Conservation (phyloP, 2,329 filamentous ascomycete genomes). For the Aureobasidium melanogenum region DNA sequence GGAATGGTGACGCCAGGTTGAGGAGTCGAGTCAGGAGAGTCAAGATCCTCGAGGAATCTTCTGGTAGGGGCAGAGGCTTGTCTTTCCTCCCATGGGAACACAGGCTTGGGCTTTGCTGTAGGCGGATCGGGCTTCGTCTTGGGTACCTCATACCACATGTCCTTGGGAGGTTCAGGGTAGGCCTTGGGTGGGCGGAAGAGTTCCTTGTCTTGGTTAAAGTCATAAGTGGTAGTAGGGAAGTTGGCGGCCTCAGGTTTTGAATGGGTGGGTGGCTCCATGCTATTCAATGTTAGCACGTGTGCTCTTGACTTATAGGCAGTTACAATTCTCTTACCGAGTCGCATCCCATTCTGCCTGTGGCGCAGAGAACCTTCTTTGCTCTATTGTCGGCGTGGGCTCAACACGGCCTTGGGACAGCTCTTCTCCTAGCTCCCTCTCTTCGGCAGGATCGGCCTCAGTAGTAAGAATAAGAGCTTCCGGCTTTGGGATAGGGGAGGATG, state of each 20-base stretch:
- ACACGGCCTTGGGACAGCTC: constrained; percentile 34
- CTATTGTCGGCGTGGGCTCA: constrained; percentile 35
- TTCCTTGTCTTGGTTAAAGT: constrained; percentile 67
- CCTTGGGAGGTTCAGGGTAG: constrained; percentile 74
- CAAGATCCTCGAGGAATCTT: constrained; percentile 53
- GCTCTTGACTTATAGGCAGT: background rate
- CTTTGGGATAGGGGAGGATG: background rate
- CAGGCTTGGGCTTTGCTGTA: constrained; percentile 51
- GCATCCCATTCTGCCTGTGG: constrained; percentile 55
- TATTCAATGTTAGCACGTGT: constrained; percentile 2
- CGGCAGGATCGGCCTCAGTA: constrained; percentile 35
- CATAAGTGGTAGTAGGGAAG: constrained; percentile 69
- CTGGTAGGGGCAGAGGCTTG: constrained; percentile 55
- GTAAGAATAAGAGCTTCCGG: constrained; percentile 27
- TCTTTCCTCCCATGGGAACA: constrained; percentile 86
- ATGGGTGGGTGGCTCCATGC: constrained; percentile 43
- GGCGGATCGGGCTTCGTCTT: constrained; percentile 47
- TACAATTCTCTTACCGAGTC: constrained; percentile 38
- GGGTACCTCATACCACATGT: constrained; percentile 85
- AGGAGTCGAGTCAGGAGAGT: constrained; percentile 13
- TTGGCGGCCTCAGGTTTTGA: constrained; percentile 79
- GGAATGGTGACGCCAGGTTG: constrained; percentile 12
- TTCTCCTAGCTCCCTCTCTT: constrained; percentile 34
- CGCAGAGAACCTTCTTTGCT: constrained; percentile 47
- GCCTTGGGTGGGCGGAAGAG: constrained; percentile 68